Percentiles rank a stretch among this genome's conserved stretches.
These are phyloP conservation scores for Ophidiomyces ophidiicola DNA, from an alignment of 2,329 filamentous ascomycete genomes.

Conservation along the genomic window DNA sequence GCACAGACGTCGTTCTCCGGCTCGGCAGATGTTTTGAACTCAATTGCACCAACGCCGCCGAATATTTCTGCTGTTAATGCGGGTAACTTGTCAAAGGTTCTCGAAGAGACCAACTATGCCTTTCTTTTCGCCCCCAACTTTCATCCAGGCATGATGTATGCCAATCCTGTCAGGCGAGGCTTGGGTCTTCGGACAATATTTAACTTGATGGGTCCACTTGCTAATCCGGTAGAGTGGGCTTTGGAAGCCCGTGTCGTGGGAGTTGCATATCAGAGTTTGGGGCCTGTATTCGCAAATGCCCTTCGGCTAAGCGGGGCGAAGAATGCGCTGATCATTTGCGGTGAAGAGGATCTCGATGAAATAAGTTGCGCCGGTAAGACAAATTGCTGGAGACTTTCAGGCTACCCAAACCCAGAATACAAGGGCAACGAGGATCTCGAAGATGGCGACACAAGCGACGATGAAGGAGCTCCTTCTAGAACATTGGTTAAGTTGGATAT, in stretches of 20 bases:
- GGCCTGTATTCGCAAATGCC: slow-evolving; percentile 78
- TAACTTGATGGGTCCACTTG: slow-evolving; percentile 85
- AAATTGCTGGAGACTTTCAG: slow-evolving; percentile 70
- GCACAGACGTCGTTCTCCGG: slow-evolving; percentile 92
- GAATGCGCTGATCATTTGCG: slow-evolving; percentile 86
- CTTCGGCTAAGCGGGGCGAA: slow-evolving; percentile 60
- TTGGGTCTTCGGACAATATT: slow-evolving; percentile 94
- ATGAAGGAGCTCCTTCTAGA: slow-evolving; percentile 29
- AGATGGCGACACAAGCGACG: slow-evolving; percentile 31
- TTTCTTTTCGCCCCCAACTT: slow-evolving; percentile 95
- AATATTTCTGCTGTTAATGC: slow-evolving; percentile 64
- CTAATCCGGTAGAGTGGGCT: slow-evolving; percentile 73
- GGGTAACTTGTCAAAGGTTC: slow-evolving; percentile 57
- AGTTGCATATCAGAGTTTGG: slow-evolving; percentile 76
- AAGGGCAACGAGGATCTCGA: slow-evolving; percentile 19
- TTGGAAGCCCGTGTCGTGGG: slow-evolving; percentile 90
- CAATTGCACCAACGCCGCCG: slow-evolving; percentile 59
- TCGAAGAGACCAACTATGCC: slow-evolving; percentile 73
- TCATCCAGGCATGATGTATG: slow-evolving; percentile 87
- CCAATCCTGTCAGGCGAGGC: slow-evolving; percentile 71
- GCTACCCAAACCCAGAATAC: slow-evolving; percentile 37
- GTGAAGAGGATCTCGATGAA: slow-evolving; percentile 89
- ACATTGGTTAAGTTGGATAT: slow-evolving; percentile 52
- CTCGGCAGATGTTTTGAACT: slow-evolving; percentile 78
- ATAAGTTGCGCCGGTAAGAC: slow-evolving; percentile 82